A percentile compares a stretch with the other conserved stretches of the same genome.
Conservation (phyloP, 164 flowering plant genomes). For the Vitis riparia region DNA sequence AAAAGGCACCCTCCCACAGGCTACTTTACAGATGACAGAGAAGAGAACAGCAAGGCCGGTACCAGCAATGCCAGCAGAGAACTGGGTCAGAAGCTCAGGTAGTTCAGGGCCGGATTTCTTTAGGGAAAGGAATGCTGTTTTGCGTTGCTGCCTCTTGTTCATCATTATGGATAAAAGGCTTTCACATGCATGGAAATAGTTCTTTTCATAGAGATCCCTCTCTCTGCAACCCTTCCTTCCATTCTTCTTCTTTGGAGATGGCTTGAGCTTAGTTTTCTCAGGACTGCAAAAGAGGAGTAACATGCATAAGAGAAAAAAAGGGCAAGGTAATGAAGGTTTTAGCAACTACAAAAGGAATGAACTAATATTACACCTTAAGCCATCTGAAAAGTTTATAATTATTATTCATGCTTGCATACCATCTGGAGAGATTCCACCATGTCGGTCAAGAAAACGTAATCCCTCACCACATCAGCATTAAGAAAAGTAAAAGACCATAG, state of each 20-base stretch:
- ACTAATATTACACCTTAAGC: no score
- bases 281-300: constrained; percentile 39
- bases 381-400: no score
- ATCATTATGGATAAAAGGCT: constrained; percentile 69
- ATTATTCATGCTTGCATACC: no score
- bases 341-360: no score
- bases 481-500: no score
- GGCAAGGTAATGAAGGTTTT: not conserved
- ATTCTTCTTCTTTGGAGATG: constrained; percentile 48
- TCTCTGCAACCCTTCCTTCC: constrained; percentile 34
- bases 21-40: constrained; percentile 48
- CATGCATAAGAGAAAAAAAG: not conserved
- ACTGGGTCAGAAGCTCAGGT: constrained; percentile 60
- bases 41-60: constrained; percentile 81
- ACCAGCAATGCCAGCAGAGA: constrained; percentile 84
- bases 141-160: constrained; percentile 35
- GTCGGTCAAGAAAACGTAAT: no score
- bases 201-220: constrained; percentile 59
- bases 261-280: constrained; percentile 43
- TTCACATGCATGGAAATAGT: constrained; percentile 77
- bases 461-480: no score
- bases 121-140: constrained; percentile 43
- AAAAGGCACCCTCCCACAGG: constrained; percentile 55
- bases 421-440: no score
- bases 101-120: constrained; percentile 73